Conservation (phyloP, 306 rosid species). For the Dalbergia cochinchinensis region DNA sequence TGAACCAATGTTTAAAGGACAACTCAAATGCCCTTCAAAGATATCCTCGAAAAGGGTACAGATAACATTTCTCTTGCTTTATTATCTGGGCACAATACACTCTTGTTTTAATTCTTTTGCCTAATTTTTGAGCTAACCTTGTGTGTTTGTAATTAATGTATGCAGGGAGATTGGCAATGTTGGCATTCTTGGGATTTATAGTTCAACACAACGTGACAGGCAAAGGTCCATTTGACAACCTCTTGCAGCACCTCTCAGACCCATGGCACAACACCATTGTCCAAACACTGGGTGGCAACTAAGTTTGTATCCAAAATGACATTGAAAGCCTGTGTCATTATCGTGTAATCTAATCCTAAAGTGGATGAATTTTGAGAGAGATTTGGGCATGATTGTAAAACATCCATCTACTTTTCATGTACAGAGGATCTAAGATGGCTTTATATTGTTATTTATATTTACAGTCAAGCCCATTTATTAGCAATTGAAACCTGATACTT, state of each 20-base stretch:
- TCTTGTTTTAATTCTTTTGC: too few species aligned
- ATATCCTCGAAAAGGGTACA: too few species aligned
- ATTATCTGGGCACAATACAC: background rate
- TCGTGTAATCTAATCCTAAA: constrained; percentile 37
- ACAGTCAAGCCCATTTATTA: constrained; percentile 37
- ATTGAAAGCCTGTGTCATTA: constrained; percentile 44
- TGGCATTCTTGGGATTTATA: constrained; percentile 95
- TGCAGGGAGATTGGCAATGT: constrained; percentile 95
- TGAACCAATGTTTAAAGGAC: too few species aligned
- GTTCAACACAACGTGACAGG: constrained; percentile 94
- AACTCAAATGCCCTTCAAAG: too few species aligned
- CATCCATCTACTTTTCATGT: constrained; percentile 57
- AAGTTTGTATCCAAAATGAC: constrained; percentile 13
- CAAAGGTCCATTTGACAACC: constrained; percentile 93
- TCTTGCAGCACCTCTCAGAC: constrained; percentile 92
- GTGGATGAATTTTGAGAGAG: constrained; percentile 59
- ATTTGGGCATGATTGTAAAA: constrained; percentile 61
- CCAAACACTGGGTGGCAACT: constrained; percentile 67
- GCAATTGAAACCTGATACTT: background rate
- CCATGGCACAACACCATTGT: constrained; percentile 99
- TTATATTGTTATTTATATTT: constrained; percentile 46
- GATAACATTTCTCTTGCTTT: background rate
- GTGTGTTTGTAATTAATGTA: background rate
- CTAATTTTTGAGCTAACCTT: background rate
- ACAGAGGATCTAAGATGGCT: constrained; percentile 64